Evolutionary conservation across 83 land plant genomes (phyloP).

Genomic region (Picea mariana): DNA sequence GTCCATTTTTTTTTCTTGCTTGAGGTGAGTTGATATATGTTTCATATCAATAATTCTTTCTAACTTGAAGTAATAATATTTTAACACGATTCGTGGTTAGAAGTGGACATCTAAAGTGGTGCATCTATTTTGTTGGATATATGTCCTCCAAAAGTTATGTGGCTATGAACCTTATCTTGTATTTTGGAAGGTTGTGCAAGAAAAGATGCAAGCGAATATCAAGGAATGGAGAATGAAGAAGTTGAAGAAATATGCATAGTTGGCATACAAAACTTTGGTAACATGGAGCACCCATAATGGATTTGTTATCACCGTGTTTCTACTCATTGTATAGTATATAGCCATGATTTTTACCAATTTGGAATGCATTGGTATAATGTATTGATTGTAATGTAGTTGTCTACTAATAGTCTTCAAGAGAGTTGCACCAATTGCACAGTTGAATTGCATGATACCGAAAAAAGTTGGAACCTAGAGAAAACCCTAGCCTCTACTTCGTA

Average conservation of each 20-base stretch:
- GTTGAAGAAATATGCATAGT: constrained; percentile 46
- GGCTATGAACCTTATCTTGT: constrained; percentile 96
- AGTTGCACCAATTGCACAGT: no score
- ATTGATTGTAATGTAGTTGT: no score
- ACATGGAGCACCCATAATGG: no score
- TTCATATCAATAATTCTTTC: background rate
- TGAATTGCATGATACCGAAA: no score
- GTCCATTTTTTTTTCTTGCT: constrained; percentile 92
- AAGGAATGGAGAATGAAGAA: constrained; percentile 58
- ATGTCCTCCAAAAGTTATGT: constrained; percentile 66
- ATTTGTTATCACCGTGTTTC: no score
- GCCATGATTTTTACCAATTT: no score
- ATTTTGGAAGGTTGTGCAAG: constrained; percentile 52
- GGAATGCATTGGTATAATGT: no score
- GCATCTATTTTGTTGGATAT: constrained; percentile 8
- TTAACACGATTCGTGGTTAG: background rate
- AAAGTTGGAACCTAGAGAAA: no score
- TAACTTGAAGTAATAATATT: background rate
- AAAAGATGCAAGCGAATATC: constrained; percentile 50
- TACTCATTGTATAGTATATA: no score
- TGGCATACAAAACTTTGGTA: no score
- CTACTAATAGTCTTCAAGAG: no score
- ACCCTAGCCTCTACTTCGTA: no score
- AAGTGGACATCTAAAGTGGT: background rate
- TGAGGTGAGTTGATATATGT: constrained; percentile 53